These are phyloP conservation scores for Ophiocordyceps camponoti-floridani DNA, from an alignment of 2,329 filamentous ascomycete genomes.

Conservation along the genomic window DNA sequence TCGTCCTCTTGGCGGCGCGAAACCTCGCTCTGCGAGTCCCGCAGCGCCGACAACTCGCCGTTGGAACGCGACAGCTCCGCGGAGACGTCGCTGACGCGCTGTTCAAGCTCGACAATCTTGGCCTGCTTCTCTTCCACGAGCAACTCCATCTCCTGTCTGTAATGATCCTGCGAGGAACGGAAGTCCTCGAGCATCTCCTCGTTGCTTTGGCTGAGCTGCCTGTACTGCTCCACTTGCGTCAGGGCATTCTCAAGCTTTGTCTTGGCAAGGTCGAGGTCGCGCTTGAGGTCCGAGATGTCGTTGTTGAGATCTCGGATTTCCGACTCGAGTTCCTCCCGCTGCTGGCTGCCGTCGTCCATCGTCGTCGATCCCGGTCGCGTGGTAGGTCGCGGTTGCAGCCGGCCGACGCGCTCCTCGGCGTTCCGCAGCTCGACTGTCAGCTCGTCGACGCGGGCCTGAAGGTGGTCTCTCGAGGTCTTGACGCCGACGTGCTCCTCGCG, in stretches of 20 bases:
- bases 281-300: constrained; percentile 72
- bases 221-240: constrained; percentile 72
- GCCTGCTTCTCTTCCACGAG: constrained; percentile 60
- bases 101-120: constrained; percentile 64
- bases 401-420: constrained; percentile 71
- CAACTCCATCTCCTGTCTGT: constrained; percentile 68
- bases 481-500: constrained; percentile 74
- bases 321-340: constrained; percentile 33
- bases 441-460: constrained; percentile 79
- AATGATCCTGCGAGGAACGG: constrained; percentile 67
- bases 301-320: constrained; percentile 65
- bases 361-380: constrained; percentile 31
- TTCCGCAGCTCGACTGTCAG: constrained; percentile 73
- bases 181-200: constrained; percentile 76
- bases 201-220: constrained; percentile 65
- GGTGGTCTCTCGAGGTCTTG: constrained; percentile 76
- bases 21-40: constrained; percentile 64
- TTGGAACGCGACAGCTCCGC: constrained; percentile 68
- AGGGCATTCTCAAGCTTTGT: constrained; percentile 68
- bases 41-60: constrained; percentile 61
- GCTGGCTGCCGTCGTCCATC: constrained; percentile 20
- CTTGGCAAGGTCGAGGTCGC: constrained; percentile 66
- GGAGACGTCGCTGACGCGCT: constrained; percentile 69
- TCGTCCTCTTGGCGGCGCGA: constrained; percentile 60
- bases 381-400: constrained; percentile 65